These are phyloP conservation scores for Ogataea saltuana DNA, from an alignment of 805 yeast genomes.

Conservation along the genomic window DNA sequence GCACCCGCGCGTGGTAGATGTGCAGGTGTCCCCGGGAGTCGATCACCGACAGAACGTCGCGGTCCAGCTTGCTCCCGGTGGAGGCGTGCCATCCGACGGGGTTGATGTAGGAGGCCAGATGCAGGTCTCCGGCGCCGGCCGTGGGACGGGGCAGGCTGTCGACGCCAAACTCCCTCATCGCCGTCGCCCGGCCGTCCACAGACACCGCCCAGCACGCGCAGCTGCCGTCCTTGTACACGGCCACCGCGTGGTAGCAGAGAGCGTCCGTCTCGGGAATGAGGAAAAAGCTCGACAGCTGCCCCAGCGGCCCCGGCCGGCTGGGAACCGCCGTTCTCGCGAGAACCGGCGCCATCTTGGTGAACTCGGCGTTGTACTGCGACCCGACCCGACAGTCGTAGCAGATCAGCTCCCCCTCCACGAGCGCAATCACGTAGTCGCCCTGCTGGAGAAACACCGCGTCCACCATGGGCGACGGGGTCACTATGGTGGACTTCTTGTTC, in stretches of 20 bases:
- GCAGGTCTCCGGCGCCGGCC: conserved; percentile 32
- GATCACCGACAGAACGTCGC: conserved; percentile 59
- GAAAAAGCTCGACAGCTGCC: conserved; percentile 30
- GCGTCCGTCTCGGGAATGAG: conserved; percentile 38
- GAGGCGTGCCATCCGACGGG: conserved; percentile 58
- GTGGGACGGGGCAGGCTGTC: conserved; percentile 41
- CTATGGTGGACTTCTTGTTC: conserved; percentile 37
- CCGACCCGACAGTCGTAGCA: conserved; percentile 61
- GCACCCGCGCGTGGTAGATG: conserved; percentile 46
- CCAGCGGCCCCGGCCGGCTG: conserved; percentile 1
- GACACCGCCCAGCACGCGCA: conserved; percentile 45
- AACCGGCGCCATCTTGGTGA: conserved; percentile 31
- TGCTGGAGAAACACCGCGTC: conserved; percentile 50
- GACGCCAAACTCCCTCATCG: conserved; percentile 27
- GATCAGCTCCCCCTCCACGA: conserved; percentile 46
- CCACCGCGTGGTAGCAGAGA: conserved; percentile 46
- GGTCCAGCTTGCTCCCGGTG: conserved; percentile 27
- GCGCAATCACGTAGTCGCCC: conserved; percentile 47
- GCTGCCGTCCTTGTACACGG: conserved; percentile 43
- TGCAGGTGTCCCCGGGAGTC: conserved; percentile 50
- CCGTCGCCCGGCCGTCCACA: conserved; percentile 30
- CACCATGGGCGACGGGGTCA: conserved; percentile 48
- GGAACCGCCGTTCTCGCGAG: conserved; percentile 14
- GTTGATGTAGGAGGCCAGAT: conserved; percentile 52
- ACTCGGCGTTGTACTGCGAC: conserved; percentile 15